Evolutionary conservation across 2,329 filamentous ascomycete genomes (phyloP).

Genomic region (Plectosphaerella cucumerina): DNA sequence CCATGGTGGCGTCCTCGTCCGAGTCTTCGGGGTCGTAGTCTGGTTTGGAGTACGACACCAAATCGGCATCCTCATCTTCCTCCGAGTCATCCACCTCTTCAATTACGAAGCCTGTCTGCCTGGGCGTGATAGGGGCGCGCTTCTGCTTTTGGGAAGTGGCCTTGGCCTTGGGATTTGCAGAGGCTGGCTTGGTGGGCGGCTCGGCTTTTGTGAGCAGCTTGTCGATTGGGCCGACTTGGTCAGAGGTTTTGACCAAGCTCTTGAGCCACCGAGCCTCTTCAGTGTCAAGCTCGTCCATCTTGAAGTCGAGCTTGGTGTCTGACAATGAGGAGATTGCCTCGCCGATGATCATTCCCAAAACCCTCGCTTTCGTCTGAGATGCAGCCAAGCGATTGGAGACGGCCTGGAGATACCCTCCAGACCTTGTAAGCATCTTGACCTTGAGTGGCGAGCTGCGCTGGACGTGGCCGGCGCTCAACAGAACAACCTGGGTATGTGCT

Average conservation of each 20-base stretch:
- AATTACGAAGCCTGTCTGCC: conserved; percentile 46
- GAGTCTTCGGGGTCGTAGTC: conserved; percentile 88
- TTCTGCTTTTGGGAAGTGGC: not conserved
- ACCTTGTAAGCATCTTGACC: conserved; percentile 65
- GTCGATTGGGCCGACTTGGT: conserved; percentile 56
- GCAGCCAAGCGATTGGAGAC: conserved; percentile 83
- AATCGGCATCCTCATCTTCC: conserved; percentile 59
- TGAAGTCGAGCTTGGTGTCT: conserved; percentile 73
- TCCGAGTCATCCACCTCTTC: conserved; percentile 62
- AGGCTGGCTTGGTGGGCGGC: conserved; percentile 5
- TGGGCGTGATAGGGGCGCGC: conserved; percentile 16
- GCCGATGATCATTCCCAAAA: conserved; percentile 85
- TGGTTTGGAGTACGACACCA: conserved; percentile 78
- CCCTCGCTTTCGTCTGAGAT: conserved; percentile 69
- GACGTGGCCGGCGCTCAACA: conserved; percentile 74
- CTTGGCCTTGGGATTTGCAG: conserved; percentile 19
- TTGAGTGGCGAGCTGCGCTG: conserved; percentile 62
- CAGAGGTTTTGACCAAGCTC: conserved; percentile 56
- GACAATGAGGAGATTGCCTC: conserved; percentile 63
- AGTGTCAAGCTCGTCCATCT: conserved; percentile 71
- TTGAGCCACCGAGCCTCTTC: conserved; percentile 75
- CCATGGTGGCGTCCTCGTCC: conserved; percentile 84
- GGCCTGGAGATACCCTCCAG: conserved; percentile 67
- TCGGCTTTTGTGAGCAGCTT: conserved; percentile 32
- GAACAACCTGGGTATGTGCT: conserved; percentile 77